A percentile compares a stretch with the other conserved stretches of the same genome.
These are phyloP conservation scores for Hanseniaspora hatyaiensis DNA, from an alignment of 805 yeast genomes.

Conservation along the genomic window DNA sequence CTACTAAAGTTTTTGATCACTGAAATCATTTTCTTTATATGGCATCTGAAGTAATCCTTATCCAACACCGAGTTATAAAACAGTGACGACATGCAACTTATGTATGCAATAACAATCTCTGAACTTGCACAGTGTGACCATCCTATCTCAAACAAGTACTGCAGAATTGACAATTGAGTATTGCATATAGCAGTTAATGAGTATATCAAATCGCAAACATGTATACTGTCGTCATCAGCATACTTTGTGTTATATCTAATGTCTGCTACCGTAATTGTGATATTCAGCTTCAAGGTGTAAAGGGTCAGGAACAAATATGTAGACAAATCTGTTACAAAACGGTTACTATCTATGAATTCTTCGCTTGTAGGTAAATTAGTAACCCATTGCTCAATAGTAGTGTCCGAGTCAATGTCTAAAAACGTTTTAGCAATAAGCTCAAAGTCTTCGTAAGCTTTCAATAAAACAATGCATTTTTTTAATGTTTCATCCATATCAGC, in stretches of 20 bases:
- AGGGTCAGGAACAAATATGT: slow-evolving; percentile 3
- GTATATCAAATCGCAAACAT: neutral
- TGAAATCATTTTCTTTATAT: slow-evolving; percentile 7
- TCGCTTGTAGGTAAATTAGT: neutral
- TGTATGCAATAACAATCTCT: slow-evolving; percentile 1
- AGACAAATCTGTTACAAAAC: neutral
- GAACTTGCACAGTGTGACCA: slow-evolving; percentile 3
- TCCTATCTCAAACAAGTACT: slow-evolving; percentile 2
- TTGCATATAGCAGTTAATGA: neutral
- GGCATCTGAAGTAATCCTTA: slow-evolving; percentile 1
- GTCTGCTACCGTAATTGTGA: neutral
- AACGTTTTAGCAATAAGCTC: slow-evolving; percentile 3
- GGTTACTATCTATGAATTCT: neutral
- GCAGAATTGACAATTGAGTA: neutral
- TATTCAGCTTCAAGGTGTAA: slow-evolving; percentile 1
- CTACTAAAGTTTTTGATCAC: slow-evolving; percentile 5
- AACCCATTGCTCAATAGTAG: slow-evolving; percentile 1
- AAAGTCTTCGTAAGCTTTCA: slow-evolving; percentile 8
- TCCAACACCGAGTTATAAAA: slow-evolving; percentile 11
- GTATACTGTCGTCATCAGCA: neutral
- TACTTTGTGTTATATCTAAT: neutral
- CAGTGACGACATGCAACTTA: slow-evolving; percentile 1
- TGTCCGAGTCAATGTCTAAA: neutral
- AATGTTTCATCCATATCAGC: neutral
- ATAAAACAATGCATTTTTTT: neutral